Evolutionary conservation across 495 filamentous ascomycete species (phyloP).

Genomic region (Corynascus novoguineensis): DNA sequence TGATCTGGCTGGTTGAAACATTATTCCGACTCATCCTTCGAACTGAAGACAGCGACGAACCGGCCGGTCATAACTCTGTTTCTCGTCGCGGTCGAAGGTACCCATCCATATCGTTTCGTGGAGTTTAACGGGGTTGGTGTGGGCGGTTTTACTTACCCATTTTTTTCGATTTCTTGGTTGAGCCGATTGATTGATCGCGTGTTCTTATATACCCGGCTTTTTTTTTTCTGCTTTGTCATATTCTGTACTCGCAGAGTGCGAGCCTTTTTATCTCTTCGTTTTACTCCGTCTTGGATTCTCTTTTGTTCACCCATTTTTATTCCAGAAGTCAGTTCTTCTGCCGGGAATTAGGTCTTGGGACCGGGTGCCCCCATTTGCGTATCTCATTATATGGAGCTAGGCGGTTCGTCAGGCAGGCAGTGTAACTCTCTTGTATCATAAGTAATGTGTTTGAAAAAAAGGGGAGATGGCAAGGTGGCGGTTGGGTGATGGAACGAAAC

Average conservation of each 20-base stretch:
- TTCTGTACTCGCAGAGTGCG: not conserved
- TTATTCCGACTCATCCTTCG: not conserved
- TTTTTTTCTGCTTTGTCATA: conserved; percentile 9
- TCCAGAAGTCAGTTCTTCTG: not conserved
- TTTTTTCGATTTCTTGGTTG: conserved; percentile 7
- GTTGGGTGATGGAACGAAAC: conserved; percentile 4
- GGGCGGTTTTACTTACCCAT: not conserved
- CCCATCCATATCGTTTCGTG: not conserved
- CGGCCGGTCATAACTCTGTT: not conserved
- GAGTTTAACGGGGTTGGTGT: not conserved
- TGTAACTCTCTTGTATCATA: conserved; percentile 3
- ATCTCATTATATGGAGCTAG: not conserved
- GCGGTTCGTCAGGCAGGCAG: not conserved
- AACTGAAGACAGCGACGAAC: not conserved
- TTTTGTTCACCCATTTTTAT: not conserved
- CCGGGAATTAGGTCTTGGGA: not conserved
- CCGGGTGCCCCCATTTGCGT: not conserved
- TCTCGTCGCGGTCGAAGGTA: not conserved
- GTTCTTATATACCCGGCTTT: conserved; percentile 27
- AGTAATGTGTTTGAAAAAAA: conserved; percentile 6
- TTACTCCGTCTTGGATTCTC: not conserved
- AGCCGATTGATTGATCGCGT: conserved; percentile 1
- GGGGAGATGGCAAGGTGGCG: not conserved
- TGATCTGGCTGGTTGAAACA: conserved; percentile 6
- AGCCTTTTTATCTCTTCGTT: not conserved